phyloP scores from a whole-genome alignment of 179 eudicot species.

The Heliamphora pulchella region DNA sequence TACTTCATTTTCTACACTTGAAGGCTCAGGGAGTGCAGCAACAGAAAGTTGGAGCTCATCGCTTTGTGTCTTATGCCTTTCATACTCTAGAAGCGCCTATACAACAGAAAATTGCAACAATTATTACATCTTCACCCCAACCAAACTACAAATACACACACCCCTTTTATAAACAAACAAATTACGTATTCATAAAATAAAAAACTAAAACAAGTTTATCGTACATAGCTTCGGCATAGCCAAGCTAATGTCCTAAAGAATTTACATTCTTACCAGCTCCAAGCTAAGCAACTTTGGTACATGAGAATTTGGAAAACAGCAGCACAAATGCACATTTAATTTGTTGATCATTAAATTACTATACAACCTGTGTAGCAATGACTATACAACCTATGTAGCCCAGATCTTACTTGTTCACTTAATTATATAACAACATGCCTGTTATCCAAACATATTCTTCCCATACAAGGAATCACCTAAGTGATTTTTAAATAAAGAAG shows the following conservation, averaged over 20 bases:
- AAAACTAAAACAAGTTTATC: too few relatives aligned
- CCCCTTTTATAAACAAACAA: not conserved
- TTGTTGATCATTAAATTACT: not conserved
- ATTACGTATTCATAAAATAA: not conserved
- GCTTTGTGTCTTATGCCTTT: slow-evolving; percentile 47
- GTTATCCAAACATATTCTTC: not conserved
- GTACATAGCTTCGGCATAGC: not conserved
- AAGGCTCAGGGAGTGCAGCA: slow-evolving; percentile 36
- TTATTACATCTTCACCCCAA: too few relatives aligned
- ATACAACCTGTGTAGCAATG: too few relatives aligned
- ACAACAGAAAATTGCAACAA: slow-evolving; percentile 14
- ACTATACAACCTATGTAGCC: not conserved
- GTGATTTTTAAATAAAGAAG: not conserved
- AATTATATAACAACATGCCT: not conserved
- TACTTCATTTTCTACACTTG: slow-evolving; percentile 49
- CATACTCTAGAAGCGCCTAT: slow-evolving; percentile 66
- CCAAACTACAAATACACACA: too few relatives aligned
- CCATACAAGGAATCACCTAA: not conserved
- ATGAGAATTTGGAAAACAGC: not conserved
- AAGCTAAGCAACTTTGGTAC: not conserved
- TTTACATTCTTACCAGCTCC: not conserved
- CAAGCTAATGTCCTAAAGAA: not conserved
- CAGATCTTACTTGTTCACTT: not conserved
- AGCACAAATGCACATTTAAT: not conserved
- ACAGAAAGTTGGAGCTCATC: slow-evolving; percentile 58